Percentiles rank a stretch among this genome's conserved stretches.
phyloP scores from a whole-genome alignment of 306 rosid genomes.

The Castanea sativa region DNA sequence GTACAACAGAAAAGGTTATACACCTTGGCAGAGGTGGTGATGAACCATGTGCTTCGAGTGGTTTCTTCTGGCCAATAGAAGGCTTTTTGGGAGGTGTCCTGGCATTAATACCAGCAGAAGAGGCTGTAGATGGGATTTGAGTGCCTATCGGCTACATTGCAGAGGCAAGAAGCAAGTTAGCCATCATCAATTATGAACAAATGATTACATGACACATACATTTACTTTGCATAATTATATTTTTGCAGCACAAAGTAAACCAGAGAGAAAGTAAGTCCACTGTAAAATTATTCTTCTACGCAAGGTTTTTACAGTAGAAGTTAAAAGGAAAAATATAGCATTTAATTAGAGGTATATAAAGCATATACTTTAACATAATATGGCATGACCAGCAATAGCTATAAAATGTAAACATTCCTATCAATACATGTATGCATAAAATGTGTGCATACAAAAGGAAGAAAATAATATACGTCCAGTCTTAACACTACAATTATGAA shows the following conservation, averaged over 20 bases:
- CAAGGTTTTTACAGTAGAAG: not conserved
- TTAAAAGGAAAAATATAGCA: not conserved
- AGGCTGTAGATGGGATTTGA: constrained; percentile 48
- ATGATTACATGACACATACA: not conserved
- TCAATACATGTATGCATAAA: not conserved
- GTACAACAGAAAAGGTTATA: constrained; percentile 4
- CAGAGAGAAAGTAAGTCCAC: not conserved
- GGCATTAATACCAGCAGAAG: constrained; percentile 40
- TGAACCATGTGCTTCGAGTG: constrained; percentile 78
- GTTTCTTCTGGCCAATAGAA: constrained; percentile 80
- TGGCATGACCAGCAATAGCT: not conserved
- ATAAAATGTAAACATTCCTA: not conserved
- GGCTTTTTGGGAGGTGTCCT: constrained; percentile 63
- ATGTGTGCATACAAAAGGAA: not conserved
- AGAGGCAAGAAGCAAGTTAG: constrained; percentile 1
- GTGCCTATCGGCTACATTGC: constrained; percentile 35
- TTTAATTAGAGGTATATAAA: not conserved
- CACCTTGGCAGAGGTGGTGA: constrained; percentile 85
- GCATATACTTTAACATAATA: not conserved
- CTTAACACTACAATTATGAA: not conserved
- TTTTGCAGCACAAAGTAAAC: not conserved
- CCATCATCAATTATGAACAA: not conserved
- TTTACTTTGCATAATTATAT: not conserved
- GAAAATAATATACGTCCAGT: not conserved
- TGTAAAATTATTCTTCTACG: not conserved